phyloP scores from a whole-genome alignment of 148 eudicot genomes.

The Persicaria maculosa region DNA sequence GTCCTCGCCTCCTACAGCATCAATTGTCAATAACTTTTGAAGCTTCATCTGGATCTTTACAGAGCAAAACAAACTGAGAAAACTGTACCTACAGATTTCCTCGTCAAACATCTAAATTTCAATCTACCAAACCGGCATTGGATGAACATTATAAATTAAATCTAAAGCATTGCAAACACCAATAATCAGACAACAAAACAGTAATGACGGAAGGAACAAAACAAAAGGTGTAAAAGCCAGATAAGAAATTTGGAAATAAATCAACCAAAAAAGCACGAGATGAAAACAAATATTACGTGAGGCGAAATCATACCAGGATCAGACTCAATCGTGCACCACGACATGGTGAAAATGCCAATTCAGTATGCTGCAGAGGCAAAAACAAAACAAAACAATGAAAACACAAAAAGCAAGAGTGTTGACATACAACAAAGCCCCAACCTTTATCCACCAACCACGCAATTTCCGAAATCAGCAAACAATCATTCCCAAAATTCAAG shows the following conservation, averaged over 20 bases:
- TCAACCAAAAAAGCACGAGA: not conserved
- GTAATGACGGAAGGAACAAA: not conserved
- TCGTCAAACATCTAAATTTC: not conserved
- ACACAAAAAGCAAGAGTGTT: not conserved
- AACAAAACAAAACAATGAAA: not conserved
- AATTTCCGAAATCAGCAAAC: not conserved
- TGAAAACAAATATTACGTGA: conserved; percentile 1
- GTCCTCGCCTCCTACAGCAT: not conserved
- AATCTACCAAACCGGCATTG: not conserved
- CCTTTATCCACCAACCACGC: not conserved
- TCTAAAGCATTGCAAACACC: not conserved
- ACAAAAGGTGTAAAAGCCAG: not conserved
- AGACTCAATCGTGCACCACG: conserved; percentile 99
- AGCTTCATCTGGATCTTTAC: not conserved
- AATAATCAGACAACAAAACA: not conserved
- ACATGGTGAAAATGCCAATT: conserved; percentile 46
- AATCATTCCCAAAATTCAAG: not conserved
- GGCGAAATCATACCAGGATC: conserved; percentile 71
- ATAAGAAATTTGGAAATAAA: not conserved
- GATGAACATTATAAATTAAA: not conserved
- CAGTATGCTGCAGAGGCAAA: conserved; percentile 3
- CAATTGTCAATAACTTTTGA: too few relatives aligned
- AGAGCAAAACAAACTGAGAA: not conserved
- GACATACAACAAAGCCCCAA: not conserved
- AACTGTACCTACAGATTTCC: not conserved